Base-by-base conservation (phyloP, 176 grass and related monocot genomes). In the Elaeis guineensis region DNA sequence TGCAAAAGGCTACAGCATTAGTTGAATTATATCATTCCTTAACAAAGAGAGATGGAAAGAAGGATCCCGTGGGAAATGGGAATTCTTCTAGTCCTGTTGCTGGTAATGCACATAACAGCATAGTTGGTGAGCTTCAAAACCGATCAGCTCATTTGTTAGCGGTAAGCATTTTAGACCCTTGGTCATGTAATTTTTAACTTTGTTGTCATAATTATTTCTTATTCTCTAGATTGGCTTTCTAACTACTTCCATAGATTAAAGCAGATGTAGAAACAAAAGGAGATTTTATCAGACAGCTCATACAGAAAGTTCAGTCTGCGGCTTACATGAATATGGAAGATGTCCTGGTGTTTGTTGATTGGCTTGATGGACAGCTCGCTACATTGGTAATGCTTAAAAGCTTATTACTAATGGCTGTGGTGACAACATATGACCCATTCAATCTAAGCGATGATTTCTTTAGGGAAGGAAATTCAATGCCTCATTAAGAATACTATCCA, bases 61-160 rank as follows among this genome's bases (percentile, higher is more conserved):
- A 78, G 32, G 28, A 68, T 12, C 55, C 74, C 19, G 62, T 72
- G n/a, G 69, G 51, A 21, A 80, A 64, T 60, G 61, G 74, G 30
- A 61, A 58, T 58, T 52, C 57, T 25, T 62, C 61, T 1, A 75
- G 52, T 21, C 70, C 70, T 71, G 56, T 71, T 54, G 53, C 29
- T 30, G 44, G 52, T 21, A 78, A 77, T 17, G 58, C 72, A 11
- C 72, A 67, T 24, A 73, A 81, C 60, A 71, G 82, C 64, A 83
- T 97, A 1, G 75, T 97, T 17, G 87, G 81, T 21, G 92, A 97
- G 61, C 83, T 97, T 28, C 92, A 88, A 75, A 97, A 90, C 66
- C 87, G 92, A 66, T 97, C 92, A 19, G 51, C 72, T 6, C 87
- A 97, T 80, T 56, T 88, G 55, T 25, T 97, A 19, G 83, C 92